Evolutionary conservation across 306 rosid species (phyloP), one percentile per base, ranked within the genome.

Genomic region (Citrullus amarus): DNA sequence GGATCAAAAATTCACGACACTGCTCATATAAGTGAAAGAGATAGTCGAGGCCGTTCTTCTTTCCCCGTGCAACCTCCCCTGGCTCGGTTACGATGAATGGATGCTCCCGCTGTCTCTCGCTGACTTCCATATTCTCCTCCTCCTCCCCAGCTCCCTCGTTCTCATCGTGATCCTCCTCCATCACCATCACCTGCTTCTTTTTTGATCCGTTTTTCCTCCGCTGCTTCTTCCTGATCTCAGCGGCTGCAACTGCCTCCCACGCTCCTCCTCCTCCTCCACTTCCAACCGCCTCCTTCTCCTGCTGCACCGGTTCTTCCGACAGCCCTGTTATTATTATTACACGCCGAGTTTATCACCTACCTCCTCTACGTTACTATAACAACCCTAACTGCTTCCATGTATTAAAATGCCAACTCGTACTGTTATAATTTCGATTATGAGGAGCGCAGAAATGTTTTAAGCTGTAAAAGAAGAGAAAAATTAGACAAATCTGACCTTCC

Each of bases 51-150:
- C 99, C 99, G 82, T 95, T 95, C 90, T 95, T 95, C 78, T 95
- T 95, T 78, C 99, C 99, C 80, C 99, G 96, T 76, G 99, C 99
- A 70, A 92, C 99, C 79, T 95, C 99, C 62, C 97, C 99, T 7
- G 97, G 97, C 81, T 95, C 99, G 8, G 99, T 95, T 46, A 95
- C 99, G 28, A 95, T 92, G 81, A 95, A 92, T 0, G 99, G 99
- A 58, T 95, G 99, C 80, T 95, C 99, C 32, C 99, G 79, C 81
- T 86, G 93, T 75, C 99, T 85, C 87, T 95, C 97, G 9, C 59
- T 72, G 6, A 72, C 77, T 66, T 84, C 87, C 0, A 80, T 82
- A 1, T 85, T 80, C 0, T 84, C 80, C 8, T 86, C 89, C 6
- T 57, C 86, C 0, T 78, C 82, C 10, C 79, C 93, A 1, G 59